These are phyloP conservation scores for Aspergillus homomorphus DNA, from an alignment of 495 filamentous ascomycete species.

Conservation along the genomic window DNA sequence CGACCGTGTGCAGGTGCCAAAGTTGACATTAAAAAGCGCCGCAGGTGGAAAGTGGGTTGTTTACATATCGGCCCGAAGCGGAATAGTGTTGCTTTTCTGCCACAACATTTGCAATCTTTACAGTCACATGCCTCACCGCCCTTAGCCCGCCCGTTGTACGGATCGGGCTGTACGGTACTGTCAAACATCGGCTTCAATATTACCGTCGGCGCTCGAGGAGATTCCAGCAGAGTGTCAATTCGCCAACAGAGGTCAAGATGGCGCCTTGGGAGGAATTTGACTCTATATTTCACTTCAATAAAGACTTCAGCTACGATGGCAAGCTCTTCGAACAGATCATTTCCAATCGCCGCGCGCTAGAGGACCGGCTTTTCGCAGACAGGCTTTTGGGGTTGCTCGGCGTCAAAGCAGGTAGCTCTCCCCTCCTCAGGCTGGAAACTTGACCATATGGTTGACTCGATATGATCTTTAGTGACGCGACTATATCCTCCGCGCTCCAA, in stretches of 20 bases:
- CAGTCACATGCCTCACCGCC: constrained; percentile 26
- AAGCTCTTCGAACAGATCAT: constrained; percentile 56
- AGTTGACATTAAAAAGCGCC: constrained; percentile 23
- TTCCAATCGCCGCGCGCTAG: constrained; percentile 57
- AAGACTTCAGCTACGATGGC: constrained; percentile 60
- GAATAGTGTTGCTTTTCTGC: constrained; percentile 39
- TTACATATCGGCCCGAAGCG: constrained; percentile 41
- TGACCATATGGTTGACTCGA: neutral
- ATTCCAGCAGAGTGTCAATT: neutral
- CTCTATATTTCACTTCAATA: constrained; percentile 59
- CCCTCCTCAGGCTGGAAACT: neutral
- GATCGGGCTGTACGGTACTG: constrained; percentile 24
- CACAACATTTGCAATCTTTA: constrained; percentile 26
- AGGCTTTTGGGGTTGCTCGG: constrained; percentile 66
- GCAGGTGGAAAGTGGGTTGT: constrained; percentile 42
- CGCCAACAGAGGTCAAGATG: constrained; percentile 25
- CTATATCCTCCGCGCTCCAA: constrained; percentile 69
- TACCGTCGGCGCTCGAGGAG: constrained; percentile 1
- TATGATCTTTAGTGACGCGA: constrained; percentile 43
- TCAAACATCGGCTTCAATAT: constrained; percentile 3
- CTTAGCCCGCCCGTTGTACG: constrained; percentile 5
- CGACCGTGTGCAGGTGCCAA: constrained; percentile 22
- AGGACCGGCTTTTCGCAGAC: constrained; percentile 71
- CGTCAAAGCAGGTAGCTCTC: constrained; percentile 57
- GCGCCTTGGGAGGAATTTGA: constrained; percentile 56